phyloP scores from a whole-genome alignment of 257 asterid species.

The Solanum bukasovii region DNA sequence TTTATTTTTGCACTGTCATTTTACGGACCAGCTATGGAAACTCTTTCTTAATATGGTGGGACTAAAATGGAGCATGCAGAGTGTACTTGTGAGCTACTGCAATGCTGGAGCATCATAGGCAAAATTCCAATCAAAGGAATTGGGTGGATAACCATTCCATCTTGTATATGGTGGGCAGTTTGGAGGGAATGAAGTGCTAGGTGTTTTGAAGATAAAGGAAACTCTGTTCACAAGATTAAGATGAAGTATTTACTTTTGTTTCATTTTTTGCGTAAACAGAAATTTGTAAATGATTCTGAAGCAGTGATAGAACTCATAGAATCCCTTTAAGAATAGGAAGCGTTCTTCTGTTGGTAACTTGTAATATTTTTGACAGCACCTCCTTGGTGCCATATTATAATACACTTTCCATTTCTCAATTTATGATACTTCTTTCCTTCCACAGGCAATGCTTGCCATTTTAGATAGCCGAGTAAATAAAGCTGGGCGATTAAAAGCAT shows the following conservation, averaged over 20 bases:
- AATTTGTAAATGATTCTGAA: not conserved
- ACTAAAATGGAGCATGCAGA: not conserved
- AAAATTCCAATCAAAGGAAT: not conserved
- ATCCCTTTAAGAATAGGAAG: not conserved
- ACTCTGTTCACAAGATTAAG: not conserved
- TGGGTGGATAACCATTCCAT: not conserved
- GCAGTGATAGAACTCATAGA: not conserved
- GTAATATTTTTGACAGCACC: not conserved
- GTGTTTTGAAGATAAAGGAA: not conserved
- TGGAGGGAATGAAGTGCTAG: not conserved
- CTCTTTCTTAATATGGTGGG: not conserved
- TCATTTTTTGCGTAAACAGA: not conserved
- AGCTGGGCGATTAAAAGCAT: conserved; percentile 58
- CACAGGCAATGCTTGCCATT: conserved; percentile 62
- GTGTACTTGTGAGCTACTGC: not conserved
- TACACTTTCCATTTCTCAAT: not conserved
- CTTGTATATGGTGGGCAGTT: not conserved
- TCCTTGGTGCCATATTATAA: not conserved
- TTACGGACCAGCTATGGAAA: not conserved
- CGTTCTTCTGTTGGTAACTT: not conserved
- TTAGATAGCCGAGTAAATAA: conserved; percentile 78
- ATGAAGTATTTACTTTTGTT: not conserved
- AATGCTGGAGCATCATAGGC: not conserved
- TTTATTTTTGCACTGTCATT: not conserved
- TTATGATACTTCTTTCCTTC: not conserved